Evolutionary conservation across 2,329 filamentous ascomycete genomes (phyloP).

Genomic region (Calonectria hawksworthii): DNA sequence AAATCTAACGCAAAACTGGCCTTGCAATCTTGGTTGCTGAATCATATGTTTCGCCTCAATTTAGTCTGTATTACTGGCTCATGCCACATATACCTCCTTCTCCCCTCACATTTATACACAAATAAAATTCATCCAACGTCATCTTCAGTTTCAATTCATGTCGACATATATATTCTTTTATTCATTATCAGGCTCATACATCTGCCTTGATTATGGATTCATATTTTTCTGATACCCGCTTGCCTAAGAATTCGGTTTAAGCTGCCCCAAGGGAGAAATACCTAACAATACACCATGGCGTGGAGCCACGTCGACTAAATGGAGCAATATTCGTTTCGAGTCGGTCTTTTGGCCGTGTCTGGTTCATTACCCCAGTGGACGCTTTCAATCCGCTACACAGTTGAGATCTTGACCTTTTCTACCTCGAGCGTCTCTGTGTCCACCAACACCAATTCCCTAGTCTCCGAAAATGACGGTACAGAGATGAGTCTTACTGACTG

Average conservation of each 20-base stretch:
- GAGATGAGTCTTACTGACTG: conserved; percentile 84
- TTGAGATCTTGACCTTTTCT: conserved; percentile 74
- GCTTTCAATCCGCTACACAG: conserved; percentile 30
- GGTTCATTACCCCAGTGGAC: neutral
- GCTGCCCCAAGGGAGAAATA: neutral
- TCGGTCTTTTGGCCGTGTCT: neutral
- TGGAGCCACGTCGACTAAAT: neutral
- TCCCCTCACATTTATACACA: neutral
- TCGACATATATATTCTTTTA: neutral
- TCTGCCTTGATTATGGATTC: neutral
- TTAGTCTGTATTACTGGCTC: neutral
- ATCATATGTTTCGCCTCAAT: neutral
- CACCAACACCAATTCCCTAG: conserved; percentile 84
- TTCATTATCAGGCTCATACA: neutral
- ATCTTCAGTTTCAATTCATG: neutral
- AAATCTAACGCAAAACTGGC: neutral
- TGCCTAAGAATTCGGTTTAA: neutral
- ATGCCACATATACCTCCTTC: neutral
- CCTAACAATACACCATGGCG: neutral
- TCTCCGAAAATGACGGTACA: conserved; percentile 85
- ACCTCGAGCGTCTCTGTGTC: conserved; percentile 89
- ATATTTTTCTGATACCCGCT: neutral
- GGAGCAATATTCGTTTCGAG: neutral
- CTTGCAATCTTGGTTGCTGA: neutral
- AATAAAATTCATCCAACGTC: neutral